A percentile compares a stretch with the other conserved stretches of the same genome.
Evolutionary conservation across 2,329 filamentous ascomycete species (phyloP).

Genomic region (Diaporthe destruens): DNA sequence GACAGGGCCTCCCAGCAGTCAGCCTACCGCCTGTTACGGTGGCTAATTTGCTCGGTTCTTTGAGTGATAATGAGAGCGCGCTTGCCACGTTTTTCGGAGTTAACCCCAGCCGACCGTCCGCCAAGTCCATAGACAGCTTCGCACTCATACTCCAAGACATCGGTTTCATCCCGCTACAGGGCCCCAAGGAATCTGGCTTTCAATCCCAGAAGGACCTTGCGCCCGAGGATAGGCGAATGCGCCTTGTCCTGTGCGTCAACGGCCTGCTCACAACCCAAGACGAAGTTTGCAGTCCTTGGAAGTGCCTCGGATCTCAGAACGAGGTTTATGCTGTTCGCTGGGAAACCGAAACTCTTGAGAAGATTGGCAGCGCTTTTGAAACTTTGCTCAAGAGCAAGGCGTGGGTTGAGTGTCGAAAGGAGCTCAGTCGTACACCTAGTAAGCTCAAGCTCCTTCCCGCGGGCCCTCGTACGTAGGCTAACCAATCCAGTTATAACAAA

Average conservation of each 20-base stretch:
- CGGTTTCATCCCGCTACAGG: conserved; percentile 81
- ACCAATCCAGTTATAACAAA: conserved; percentile 46
- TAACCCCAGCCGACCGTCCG: conserved; percentile 86
- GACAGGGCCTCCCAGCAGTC: conserved; percentile 61
- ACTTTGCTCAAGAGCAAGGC: conserved; percentile 82
- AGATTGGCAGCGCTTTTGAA: conserved; percentile 82
- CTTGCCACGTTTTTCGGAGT: conserved; percentile 91
- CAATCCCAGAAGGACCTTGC: conserved; percentile 64
- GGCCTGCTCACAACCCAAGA: conserved; percentile 83
- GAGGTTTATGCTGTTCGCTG: conserved; percentile 88
- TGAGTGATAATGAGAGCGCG: conserved; percentile 83
- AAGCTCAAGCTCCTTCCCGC: conserved; percentile 46
- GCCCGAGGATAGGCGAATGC: conserved; percentile 74
- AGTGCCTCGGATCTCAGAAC: conserved; percentile 75
- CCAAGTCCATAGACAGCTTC: conserved; percentile 90
- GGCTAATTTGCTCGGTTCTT: conserved; percentile 81
- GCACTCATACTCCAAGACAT: conserved; percentile 90
- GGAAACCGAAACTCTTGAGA: conserved; percentile 82
- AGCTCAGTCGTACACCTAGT: conserved; percentile 62
- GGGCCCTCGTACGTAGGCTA: background rate
- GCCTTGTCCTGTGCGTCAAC: conserved; percentile 84
- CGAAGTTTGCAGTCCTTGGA: conserved; percentile 84
- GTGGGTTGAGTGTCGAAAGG: conserved; percentile 77
- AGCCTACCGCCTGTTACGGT: conserved; percentile 81
- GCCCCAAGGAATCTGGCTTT: conserved; percentile 53